Evolutionary conservation across 164 flowering plant species (phyloP), one percentile per base, ranked within the genome.

Genomic region (Vitis amurensis): DNA sequence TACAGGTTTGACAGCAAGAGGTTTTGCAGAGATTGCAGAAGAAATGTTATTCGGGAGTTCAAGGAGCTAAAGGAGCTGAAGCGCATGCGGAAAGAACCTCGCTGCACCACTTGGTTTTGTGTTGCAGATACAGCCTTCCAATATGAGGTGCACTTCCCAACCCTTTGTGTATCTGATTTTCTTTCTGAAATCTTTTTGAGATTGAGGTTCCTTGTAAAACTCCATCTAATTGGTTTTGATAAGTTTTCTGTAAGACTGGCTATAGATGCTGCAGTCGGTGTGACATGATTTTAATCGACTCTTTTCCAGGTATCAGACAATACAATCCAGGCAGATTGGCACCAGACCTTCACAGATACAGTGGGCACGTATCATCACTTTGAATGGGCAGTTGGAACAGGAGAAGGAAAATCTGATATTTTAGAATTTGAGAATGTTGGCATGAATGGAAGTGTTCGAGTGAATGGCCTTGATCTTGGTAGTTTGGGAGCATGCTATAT

Each of bases 1-100:
- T 10, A 70, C 91, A 95, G 99, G 93, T 95, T 95, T 80, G 99
- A 95, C 70, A 91, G 92, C 92, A 95, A 95, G 85, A 87, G 94
- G 78, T 95, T 95, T 78, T 95, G 99, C 79, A 86, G 99, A 87
- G 98, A 95, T 78, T 95, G 99, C 83, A 89, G 99, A 81, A 90
- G 91, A 72, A 93, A 95, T 84, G 99, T 95, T 37, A 90, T 95
- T 65, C 94, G 97, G 62, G 99, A 95, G 83, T 95, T 93, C 80
- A 95, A 93, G 87, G 99, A 93, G 79, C 82, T 95, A 64, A 95
- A 95, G 82, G 99, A 95, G 82, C 87, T 95, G 68, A 95, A 92
- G 83, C 94, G 99, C 67, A 85, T 87, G 88, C 74, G 89, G 59
- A 88, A 81, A 81, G 99, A 90, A 80, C 79, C 94, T 55, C 91